Evolutionary conservation across 805 yeast species (phyloP).

Genomic region (Teunomyces tritomae): DNA sequence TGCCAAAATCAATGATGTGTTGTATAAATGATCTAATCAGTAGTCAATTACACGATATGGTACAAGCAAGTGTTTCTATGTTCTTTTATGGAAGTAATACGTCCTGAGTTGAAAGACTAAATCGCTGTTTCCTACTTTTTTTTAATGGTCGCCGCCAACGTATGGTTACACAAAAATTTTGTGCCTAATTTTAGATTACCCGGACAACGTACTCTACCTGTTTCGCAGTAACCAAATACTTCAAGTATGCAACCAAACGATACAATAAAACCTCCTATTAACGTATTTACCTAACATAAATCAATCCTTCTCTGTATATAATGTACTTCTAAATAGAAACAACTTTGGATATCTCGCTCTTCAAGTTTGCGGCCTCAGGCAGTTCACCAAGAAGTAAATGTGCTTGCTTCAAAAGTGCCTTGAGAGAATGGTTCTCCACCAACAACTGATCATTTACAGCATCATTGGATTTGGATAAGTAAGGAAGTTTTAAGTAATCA

Average conservation of each 20-base stretch:
- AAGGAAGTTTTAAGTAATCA: constrained; percentile 22
- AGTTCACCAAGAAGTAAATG: constrained; percentile 15
- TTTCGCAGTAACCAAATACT: too few relatives aligned
- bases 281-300: too few relatives aligned
- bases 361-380: constrained; percentile 10
- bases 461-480: constrained; percentile 9
- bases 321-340: constrained; percentile 5
- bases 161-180: constrained; percentile 7
- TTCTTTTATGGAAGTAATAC: not conserved
- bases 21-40: constrained; percentile 38
- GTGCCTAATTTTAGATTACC: constrained; percentile 10
- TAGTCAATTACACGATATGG: constrained; percentile 27
- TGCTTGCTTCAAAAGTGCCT: constrained; percentile 26
- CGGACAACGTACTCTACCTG: constrained; percentile 7
- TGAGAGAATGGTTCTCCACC: constrained; percentile 27
- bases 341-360: constrained; percentile 11
- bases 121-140: not conserved
- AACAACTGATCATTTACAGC: constrained; percentile 8
- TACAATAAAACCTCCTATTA: not conserved
- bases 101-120: not conserved
- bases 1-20: not conserved
- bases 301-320: too few relatives aligned
- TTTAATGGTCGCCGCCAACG: constrained; percentile 10
- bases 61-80: not conserved
- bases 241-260: not conserved